phyloP scores from a whole-genome alignment of 2,329 filamentous ascomycete species.

The Paecilomyces sp. region DNA sequence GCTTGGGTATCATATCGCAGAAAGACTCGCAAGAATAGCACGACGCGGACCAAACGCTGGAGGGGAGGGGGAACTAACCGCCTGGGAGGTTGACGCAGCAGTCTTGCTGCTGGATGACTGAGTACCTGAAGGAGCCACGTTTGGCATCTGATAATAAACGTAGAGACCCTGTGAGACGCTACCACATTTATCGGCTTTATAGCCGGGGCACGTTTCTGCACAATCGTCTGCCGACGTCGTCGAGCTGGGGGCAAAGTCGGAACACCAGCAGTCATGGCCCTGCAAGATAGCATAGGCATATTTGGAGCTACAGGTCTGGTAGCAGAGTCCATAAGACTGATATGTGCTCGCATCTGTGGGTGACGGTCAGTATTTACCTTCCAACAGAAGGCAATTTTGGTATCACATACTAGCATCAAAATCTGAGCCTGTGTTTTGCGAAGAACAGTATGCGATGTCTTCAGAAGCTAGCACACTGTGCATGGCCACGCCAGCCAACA shows the following conservation, averaged over 20 bases:
- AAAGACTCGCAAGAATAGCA: not conserved
- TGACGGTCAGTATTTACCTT: conserved; percentile 6
- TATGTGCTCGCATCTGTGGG: conserved; percentile 29
- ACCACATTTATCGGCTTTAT: conserved; percentile 39
- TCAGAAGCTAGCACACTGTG: not conserved
- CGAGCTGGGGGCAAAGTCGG: conserved; percentile 36
- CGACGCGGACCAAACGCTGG: not conserved
- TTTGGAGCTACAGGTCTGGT: conserved; percentile 26
- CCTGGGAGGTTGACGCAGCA: conserved; percentile 12
- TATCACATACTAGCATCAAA: conserved; percentile 27
- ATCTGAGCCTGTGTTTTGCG: conserved; percentile 37
- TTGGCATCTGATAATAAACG: conserved; percentile 35
- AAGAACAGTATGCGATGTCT: conserved; percentile 35
- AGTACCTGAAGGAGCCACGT: conserved; percentile 26
- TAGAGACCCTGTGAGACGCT: conserved; percentile 30
- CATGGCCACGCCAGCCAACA: not conserved
- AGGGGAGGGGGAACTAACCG: conserved; percentile 15
- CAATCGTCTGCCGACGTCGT: conserved; percentile 30
- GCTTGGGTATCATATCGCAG: not conserved
- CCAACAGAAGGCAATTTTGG: not conserved
- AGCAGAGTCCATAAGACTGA: conserved; percentile 41
- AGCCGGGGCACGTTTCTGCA: conserved; percentile 39
- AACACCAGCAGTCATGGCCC: conserved; percentile 43
- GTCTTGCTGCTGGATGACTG: conserved; percentile 10
- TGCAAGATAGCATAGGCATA: conserved; percentile 42